Percentiles rank a stretch among this genome's conserved stretches.
phyloP scores from a whole-genome alignment of 2,329 filamentous ascomycete genomes.

The Claviceps maximensis region DNA sequence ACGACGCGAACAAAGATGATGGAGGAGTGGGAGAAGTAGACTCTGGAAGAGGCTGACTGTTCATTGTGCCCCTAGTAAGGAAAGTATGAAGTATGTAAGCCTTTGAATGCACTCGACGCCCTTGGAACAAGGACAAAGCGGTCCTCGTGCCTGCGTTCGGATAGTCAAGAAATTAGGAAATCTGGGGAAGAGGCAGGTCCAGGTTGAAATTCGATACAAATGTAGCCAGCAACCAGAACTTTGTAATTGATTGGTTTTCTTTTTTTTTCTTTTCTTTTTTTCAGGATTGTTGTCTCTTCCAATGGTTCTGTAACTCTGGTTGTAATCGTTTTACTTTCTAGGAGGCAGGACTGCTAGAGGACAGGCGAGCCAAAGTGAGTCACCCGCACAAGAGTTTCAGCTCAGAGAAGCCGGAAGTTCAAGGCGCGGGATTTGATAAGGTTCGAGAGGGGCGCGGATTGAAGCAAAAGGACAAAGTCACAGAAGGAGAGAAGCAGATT shows the following conservation, averaged over 20 bases:
- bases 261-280: neutral
- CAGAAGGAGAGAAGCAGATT: neutral
- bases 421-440: neutral
- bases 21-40: conserved; percentile 13
- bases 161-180: conserved; percentile 7
- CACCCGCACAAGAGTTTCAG: neutral
- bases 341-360: neutral
- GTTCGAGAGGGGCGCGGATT: neutral
- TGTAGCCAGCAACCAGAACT: neutral
- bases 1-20: conserved; percentile 9
- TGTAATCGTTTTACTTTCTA: neutral
- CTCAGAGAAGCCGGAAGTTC: neutral
- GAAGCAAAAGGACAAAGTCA: neutral
- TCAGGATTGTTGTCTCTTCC: no score
- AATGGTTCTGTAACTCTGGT: no score
- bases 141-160: conserved; percentile 5
- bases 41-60: conserved; percentile 10
- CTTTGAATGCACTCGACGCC: neutral
- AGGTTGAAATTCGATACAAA: conserved; percentile 12
- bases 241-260: neutral
- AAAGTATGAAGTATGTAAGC: neutral
- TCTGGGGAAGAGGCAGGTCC: conserved; percentile 17
- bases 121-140: neutral
- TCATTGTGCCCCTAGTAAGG: conserved; percentile 16
- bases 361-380: neutral